Evolutionary conservation across 2,329 filamentous ascomycete species (phyloP).

Genomic region (Epichloe brachyelytri): DNA sequence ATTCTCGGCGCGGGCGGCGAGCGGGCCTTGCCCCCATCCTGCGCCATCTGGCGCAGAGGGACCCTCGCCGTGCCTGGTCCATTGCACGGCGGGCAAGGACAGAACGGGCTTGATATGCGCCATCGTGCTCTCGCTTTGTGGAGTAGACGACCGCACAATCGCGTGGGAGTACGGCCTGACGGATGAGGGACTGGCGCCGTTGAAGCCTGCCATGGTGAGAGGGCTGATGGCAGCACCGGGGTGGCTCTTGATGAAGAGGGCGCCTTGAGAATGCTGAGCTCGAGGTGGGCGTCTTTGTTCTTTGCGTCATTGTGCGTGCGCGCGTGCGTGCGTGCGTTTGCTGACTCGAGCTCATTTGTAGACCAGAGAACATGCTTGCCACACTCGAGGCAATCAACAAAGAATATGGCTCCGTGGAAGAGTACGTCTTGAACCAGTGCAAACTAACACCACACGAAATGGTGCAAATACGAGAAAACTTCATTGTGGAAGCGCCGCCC

Average conservation of each 20-base stretch:
- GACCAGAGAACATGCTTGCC: constrained; percentile 35
- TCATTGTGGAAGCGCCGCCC: constrained; percentile 24
- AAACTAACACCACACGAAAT: constrained; percentile 44
- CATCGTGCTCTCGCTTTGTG: constrained; percentile 49
- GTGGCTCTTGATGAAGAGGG: constrained; percentile 31
- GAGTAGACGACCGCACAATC: constrained; percentile 44
- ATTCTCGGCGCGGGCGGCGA: constrained; percentile 41
- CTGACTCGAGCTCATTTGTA: too few relatives aligned
- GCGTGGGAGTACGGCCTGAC: constrained; percentile 58
- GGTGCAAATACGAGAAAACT: constrained; percentile 34
- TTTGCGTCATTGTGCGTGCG: too few relatives aligned
- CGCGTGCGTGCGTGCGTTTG: too few relatives aligned
- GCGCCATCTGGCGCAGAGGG: constrained; percentile 35
- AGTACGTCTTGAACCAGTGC: constrained; percentile 47
- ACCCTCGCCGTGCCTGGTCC: constrained; percentile 44
- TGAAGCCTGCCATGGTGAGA: constrained; percentile 37
- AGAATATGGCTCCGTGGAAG: constrained; percentile 50
- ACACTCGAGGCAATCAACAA: constrained; percentile 41
- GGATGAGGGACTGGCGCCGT: constrained; percentile 39
- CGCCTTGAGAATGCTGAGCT: constrained; percentile 32
- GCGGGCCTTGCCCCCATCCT: constrained; percentile 35
- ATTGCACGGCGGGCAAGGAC: constrained; percentile 70
- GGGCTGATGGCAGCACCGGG: constrained; percentile 35
- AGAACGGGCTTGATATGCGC: constrained; percentile 60
- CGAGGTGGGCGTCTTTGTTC: constrained; percentile 21